Percentiles rank a stretch among this genome's conserved stretches.
phyloP scores from a whole-genome alignment of 1,284 basidiomycete genomes.

The Anthracocystis setariae region DNA sequence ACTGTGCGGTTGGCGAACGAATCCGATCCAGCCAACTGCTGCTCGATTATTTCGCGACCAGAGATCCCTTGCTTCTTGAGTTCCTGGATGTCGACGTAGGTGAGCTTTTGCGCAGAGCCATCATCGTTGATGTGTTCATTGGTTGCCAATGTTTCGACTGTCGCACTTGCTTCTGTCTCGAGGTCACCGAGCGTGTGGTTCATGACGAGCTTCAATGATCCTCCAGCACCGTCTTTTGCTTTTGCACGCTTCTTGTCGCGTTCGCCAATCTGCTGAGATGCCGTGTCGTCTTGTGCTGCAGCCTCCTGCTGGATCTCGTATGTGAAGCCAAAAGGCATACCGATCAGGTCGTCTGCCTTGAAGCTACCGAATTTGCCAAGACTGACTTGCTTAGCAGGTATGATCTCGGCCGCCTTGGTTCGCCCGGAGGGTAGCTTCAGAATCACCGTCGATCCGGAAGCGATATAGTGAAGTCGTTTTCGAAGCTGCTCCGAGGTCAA shows the following conservation, averaged over 20 bases:
- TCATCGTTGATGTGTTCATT: constrained; percentile 68
- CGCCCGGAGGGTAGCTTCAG: constrained; percentile 60
- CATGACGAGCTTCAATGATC: constrained; percentile 44
- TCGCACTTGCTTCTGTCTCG: constrained; percentile 38
- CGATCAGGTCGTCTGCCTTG: constrained; percentile 61
- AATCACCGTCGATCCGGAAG: constrained; percentile 43
- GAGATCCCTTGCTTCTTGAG: constrained; percentile 63
- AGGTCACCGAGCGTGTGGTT: constrained; percentile 51
- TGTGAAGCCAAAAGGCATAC: constrained; percentile 65
- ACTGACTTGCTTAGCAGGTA: constrained; percentile 55
- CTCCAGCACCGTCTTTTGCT: neutral
- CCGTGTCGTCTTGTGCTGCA: neutral
- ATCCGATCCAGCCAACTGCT: constrained; percentile 53
- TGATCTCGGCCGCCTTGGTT: constrained; percentile 57
- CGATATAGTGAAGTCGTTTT: constrained; percentile 46
- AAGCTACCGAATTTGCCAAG: constrained; percentile 68
- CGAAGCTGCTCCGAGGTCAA: constrained; percentile 49
- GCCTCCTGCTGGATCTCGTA: constrained; percentile 60
- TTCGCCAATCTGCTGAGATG: constrained; percentile 9
- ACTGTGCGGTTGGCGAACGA: constrained; percentile 60
- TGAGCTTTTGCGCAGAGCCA: constrained; percentile 61
- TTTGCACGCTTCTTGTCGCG: constrained; percentile 8
- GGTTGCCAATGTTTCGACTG: constrained; percentile 62
- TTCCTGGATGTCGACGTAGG: constrained; percentile 65
- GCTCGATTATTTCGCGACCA: constrained; percentile 64